A percentile compares a stretch with the other conserved stretches of the same genome.
Conservation (phyloP, 2,329 filamentous ascomycete genomes). For the Exophiala bonariae region DNA sequence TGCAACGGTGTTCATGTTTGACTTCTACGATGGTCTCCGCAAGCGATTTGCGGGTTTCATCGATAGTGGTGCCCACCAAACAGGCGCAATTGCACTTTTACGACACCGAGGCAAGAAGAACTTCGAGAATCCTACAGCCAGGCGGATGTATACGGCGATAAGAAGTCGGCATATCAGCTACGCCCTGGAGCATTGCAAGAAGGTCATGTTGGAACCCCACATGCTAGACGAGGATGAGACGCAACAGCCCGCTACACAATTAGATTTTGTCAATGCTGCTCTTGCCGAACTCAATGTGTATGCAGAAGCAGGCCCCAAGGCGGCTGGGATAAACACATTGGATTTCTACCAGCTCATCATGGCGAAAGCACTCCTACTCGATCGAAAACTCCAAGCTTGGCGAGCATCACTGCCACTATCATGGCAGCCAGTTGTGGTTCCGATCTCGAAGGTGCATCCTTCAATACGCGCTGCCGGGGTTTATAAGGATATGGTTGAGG, state of each 20-base stretch:
- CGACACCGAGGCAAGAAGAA: slow-evolving; percentile 14
- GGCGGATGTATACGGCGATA: slow-evolving; percentile 15
- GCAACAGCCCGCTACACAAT: slow-evolving; percentile 15
- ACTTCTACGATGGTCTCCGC: slow-evolving; percentile 22
- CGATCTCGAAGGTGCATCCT: slow-evolving; percentile 18
- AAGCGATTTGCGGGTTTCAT: slow-evolving; percentile 17
- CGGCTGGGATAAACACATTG: background rate
- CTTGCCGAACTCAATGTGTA: slow-evolving; percentile 13
- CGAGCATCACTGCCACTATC: slow-evolving; percentile 13
- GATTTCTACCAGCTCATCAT: slow-evolving; percentile 16
- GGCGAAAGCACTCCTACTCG: slow-evolving; percentile 7
- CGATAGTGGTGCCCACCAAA: slow-evolving; percentile 19
- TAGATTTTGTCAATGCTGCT: slow-evolving; percentile 19
- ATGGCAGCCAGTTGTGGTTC: slow-evolving; percentile 16
- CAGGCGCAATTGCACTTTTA: slow-evolving; percentile 20
- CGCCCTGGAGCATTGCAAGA: slow-evolving; percentile 9
- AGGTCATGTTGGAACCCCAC: slow-evolving; percentile 8
- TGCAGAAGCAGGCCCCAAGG: slow-evolving; percentile 6
- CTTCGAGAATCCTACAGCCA: slow-evolving; percentile 16
- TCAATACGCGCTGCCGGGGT: slow-evolving; percentile 21
- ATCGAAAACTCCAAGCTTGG: slow-evolving; percentile 17
- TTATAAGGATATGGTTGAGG: slow-evolving; percentile 19
- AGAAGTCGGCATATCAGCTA: slow-evolving; percentile 21
- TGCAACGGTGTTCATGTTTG: slow-evolving; percentile 22
- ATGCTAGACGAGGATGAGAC: slow-evolving; percentile 11